Conservation (phyloP, 129 eudicot species). For the Rutidosis leptorrhynchoides region DNA sequence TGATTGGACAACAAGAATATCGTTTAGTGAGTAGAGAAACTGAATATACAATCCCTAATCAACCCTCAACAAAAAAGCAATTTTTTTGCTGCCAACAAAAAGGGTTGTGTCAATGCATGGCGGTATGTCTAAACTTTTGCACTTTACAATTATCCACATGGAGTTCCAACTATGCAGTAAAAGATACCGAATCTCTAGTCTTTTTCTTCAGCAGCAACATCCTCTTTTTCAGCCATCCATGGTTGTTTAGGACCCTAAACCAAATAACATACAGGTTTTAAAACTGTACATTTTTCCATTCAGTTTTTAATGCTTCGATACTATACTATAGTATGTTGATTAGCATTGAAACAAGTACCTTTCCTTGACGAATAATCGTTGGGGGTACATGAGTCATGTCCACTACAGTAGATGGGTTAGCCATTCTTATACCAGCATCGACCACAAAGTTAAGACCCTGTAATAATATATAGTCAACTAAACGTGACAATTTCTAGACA, state of each 20-base stretch:
- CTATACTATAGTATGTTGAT: background rate
- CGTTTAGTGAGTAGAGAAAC: background rate
- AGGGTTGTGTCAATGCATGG: constrained; percentile 11
- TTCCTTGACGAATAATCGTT: constrained; percentile 62
- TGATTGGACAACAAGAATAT: background rate
- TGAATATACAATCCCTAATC: constrained; percentile 15
- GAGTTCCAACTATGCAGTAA: constrained; percentile 35
- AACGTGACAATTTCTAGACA: background rate
- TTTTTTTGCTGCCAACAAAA: constrained; percentile 17
- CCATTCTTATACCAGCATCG: constrained; percentile 83
- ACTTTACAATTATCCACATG: constrained; percentile 13
- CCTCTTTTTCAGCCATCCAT: constrained; percentile 72
- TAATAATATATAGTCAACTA: constrained; percentile 13
- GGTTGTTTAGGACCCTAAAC: constrained; percentile 72
- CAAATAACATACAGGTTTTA: background rate
- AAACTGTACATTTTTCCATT: background rate
- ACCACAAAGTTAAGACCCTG: constrained; percentile 94
- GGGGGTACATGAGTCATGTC: constrained; percentile 75
- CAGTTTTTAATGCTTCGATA: background rate
- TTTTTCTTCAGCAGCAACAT: constrained; percentile 28
- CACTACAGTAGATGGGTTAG: constrained; percentile 94
- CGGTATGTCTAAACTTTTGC: constrained; percentile 18
- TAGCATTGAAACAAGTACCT: constrained; percentile 43
- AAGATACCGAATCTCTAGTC: constrained; percentile 3
- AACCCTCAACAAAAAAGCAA: constrained; percentile 12